These are phyloP conservation scores for Monilinia vaccinii-corymbosi DNA, from an alignment of 2,329 filamentous ascomycete genomes.

Conservation along the genomic window DNA sequence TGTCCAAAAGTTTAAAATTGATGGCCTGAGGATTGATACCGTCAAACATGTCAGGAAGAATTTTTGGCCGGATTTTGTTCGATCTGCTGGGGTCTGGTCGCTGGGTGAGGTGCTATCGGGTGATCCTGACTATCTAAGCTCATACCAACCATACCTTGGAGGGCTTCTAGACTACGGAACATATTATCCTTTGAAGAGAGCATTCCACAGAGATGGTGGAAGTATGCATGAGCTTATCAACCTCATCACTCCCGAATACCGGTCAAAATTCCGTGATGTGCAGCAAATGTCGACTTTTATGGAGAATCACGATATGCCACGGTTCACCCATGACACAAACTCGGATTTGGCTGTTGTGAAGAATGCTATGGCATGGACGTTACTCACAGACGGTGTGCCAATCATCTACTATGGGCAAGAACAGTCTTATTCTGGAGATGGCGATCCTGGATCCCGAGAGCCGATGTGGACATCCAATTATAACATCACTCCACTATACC, in stretches of 20 bases:
- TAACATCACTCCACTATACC: slow-evolving; percentile 24
- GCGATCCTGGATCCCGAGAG: slow-evolving; percentile 35
- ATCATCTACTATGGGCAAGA: slow-evolving; percentile 45
- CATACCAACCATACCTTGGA: slow-evolving; percentile 42
- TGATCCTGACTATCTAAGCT: slow-evolving; percentile 29
- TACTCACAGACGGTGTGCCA: slow-evolving; percentile 41
- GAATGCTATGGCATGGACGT: slow-evolving; percentile 39
- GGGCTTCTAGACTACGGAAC: slow-evolving; percentile 50
- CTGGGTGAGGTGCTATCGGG: slow-evolving; percentile 49
- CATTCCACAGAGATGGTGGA: slow-evolving; percentile 7
- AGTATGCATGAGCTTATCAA: slow-evolving; percentile 28
- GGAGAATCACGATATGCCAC: slow-evolving; percentile 36
- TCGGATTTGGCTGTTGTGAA: slow-evolving; percentile 28
- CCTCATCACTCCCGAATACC: slow-evolving; percentile 28
- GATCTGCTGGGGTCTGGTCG: slow-evolving; percentile 46
- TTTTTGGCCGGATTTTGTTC: slow-evolving; percentile 46
- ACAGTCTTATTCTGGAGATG: slow-evolving; percentile 36
- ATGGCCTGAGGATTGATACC: slow-evolving; percentile 41
- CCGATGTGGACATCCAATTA: slow-evolving; percentile 35
- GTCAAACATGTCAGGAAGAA: slow-evolving; percentile 36
- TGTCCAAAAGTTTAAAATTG: slow-evolving; percentile 36
- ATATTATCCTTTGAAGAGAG: slow-evolving; percentile 26
- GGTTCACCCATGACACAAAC: slow-evolving; percentile 30
- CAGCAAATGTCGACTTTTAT: slow-evolving; percentile 33
- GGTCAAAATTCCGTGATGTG: slow-evolving; percentile 34